A percentile compares a stretch with the other conserved stretches of the same genome.
phyloP scores from a whole-genome alignment of 306 rosid species.

The Castanospermum australe region DNA sequence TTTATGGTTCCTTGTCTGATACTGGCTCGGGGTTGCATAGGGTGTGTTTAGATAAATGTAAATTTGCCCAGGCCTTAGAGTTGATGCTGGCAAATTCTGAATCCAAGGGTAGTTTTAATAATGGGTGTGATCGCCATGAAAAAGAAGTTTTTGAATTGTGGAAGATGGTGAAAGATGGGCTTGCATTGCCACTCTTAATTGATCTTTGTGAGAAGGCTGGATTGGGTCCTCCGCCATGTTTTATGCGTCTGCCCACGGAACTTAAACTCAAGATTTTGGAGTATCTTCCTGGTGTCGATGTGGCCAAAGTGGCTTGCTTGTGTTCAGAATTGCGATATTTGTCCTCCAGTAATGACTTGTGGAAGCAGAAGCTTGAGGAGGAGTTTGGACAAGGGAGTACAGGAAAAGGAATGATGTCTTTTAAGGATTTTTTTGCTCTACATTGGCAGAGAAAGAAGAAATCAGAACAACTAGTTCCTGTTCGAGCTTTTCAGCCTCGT shows the following conservation, averaged over 20 bases:
- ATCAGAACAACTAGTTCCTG: neutral
- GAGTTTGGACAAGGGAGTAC: slow-evolving; percentile 28
- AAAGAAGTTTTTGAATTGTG: slow-evolving; percentile 60
- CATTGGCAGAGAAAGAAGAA: slow-evolving; percentile 36
- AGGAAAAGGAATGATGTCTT: neutral
- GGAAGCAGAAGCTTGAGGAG: slow-evolving; percentile 63
- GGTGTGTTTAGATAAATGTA: slow-evolving; percentile 48
- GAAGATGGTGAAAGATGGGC: slow-evolving; percentile 74
- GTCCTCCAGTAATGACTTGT: slow-evolving; percentile 51
- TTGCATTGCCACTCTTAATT: slow-evolving; percentile 72
- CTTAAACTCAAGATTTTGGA: slow-evolving; percentile 68
- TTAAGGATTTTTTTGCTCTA: slow-evolving; percentile 42
- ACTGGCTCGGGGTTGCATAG: slow-evolving; percentile 40
- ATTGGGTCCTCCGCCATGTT: slow-evolving; percentile 60
- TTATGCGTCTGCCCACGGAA: slow-evolving; percentile 68
- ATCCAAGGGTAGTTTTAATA: slow-evolving; percentile 5
- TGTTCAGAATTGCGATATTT: slow-evolving; percentile 54
- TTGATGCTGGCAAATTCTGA: slow-evolving; percentile 42
- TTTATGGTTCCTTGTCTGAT: slow-evolving; percentile 57
- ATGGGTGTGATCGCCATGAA: neutral
- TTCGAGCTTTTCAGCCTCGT: neutral
- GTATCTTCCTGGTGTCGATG: slow-evolving; percentile 52
- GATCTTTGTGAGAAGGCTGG: slow-evolving; percentile 72
- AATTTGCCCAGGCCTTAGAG: slow-evolving; percentile 39
- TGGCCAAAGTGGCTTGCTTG: slow-evolving; percentile 52